Conservation (phyloP, 805 yeast genomes). For the Metschnikowia gelsemii region DNA sequence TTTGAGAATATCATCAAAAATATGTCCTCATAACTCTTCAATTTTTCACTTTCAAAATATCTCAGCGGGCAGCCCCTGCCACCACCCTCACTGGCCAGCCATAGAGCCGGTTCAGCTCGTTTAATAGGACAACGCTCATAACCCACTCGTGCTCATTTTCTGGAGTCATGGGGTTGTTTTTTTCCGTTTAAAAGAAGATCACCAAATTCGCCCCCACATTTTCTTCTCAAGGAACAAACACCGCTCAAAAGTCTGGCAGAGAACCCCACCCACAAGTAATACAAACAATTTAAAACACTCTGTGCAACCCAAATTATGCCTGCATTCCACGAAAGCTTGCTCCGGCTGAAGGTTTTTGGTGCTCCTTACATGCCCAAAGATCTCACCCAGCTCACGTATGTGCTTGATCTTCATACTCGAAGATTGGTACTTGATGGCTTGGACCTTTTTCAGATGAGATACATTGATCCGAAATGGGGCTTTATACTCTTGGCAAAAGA, state of each 20-base stretch:
- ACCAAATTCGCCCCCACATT: neutral
- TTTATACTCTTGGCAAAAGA: slow-evolving; percentile 23
- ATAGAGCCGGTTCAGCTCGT: too few relatives aligned
- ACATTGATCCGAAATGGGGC: slow-evolving; percentile 11
- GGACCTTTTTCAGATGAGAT: slow-evolving; percentile 1
- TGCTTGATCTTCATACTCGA: slow-evolving; percentile 6
- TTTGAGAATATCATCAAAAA: too few relatives aligned
- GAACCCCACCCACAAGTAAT: neutral
- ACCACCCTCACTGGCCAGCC: too few relatives aligned
- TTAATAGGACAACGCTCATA: too few relatives aligned
- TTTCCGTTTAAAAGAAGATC: too few relatives aligned
- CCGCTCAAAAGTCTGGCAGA: neutral
- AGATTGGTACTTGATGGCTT: neutral
- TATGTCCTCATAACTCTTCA: too few relatives aligned
- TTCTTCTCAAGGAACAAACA: too few relatives aligned
- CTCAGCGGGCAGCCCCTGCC: too few relatives aligned
- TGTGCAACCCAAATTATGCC: neutral
- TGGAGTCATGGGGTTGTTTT: too few relatives aligned
- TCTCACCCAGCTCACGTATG: slow-evolving; percentile 17
- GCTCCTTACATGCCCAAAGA: slow-evolving; percentile 26
- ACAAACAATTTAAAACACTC: neutral
- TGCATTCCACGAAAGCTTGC: slow-evolving; percentile 4
- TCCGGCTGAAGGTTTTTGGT: slow-evolving; percentile 22
- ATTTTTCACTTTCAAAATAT: too few relatives aligned
- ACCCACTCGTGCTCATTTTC: too few relatives aligned